phyloP scores from a whole-genome alignment of 139 green algal genomes.

The Tetraselmis chui region DNA sequence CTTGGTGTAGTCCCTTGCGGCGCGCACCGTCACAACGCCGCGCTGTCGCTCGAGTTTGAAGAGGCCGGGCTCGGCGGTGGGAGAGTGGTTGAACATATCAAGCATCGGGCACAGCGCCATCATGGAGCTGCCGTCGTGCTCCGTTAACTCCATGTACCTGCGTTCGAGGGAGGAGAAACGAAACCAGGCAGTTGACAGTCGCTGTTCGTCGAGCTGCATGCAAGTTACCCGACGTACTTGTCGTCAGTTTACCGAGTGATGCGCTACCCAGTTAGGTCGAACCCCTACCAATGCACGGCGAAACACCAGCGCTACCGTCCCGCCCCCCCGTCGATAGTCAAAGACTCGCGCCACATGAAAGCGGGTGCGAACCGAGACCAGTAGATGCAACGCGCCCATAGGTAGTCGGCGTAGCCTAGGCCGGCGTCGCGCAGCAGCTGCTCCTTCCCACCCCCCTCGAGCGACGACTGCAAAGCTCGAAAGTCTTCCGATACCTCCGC shows the following conservation, averaged over 20 bases:
- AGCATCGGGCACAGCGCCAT: neutral
- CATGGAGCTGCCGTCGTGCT: neutral
- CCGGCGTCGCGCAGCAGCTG: neutral
- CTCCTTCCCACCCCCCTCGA: neutral
- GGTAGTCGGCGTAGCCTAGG: neutral
- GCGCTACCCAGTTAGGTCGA: too few species aligned
- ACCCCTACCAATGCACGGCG: too few species aligned
- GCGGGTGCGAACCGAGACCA: neutral
- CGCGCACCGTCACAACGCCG: neutral
- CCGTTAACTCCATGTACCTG: neutral
- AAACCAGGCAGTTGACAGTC: too few species aligned
- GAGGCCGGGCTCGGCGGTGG: neutral
- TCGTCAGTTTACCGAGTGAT: too few species aligned
- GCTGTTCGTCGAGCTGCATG: too few species aligned
- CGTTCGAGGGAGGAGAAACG: too few species aligned
- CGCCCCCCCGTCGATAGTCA: too few species aligned
- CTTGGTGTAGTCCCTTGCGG: neutral
- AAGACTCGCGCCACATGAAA: too few species aligned
- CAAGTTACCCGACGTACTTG: too few species aligned
- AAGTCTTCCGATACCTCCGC: neutral
- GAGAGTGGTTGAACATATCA: neutral
- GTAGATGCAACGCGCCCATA: neutral
- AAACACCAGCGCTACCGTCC: too few species aligned
- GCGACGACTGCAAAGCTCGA: neutral
- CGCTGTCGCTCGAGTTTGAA: neutral